Base-by-base conservation (phyloP, 768 basidiomycete genomes). In the Piloderma croceum region DNA sequence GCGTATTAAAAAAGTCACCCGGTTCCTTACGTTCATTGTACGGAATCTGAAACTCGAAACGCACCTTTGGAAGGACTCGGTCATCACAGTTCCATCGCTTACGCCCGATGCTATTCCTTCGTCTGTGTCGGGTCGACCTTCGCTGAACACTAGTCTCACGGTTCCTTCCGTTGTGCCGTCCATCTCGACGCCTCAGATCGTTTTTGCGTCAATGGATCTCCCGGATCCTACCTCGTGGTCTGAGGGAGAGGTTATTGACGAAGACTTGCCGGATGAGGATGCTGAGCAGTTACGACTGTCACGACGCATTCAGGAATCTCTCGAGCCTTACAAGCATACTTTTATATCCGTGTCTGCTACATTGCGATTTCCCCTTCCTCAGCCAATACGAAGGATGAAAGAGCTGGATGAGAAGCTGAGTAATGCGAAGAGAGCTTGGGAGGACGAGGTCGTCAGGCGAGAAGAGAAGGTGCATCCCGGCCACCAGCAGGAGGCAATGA, bases 331-430 rank as follows among this genome's bases (percentile, higher is more conserved):
- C 58, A 67, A 71, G 49, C 79, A 69, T 45, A 92, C 88, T 2
- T 90, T 91, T 54, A 86, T 97, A 22, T 98, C 96, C 2, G 88
- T 91, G 31, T 97, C 93, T 3, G 86, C 93, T 0, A 90, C 92
- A 0, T 67, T 97, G 34, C 79, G 90, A 4, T 96, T 96, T 58
- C 88, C 83, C 11, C 91, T 94, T 18, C 96, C 96, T 4, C 83
- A 89, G 54, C 85, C 92, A 6, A 76, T 99, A 29, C 69, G 76
- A 3, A 75, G 76, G 34, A 96, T 98, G 90, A 84, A 87, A 52
- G 83, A 88, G 49, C 67, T 97, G 5, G 92, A 98, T 51, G 76
- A 82, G 18, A 72, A 81, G 41, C 72, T 94, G n/a, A 65, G 72
- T 24, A 68, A 69, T 21, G 75, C 81, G 12, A 86, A 83, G 53